phyloP scores from a whole-genome alignment of 2,329 filamentous ascomycete genomes.

The Penicillium griseofulvum region DNA sequence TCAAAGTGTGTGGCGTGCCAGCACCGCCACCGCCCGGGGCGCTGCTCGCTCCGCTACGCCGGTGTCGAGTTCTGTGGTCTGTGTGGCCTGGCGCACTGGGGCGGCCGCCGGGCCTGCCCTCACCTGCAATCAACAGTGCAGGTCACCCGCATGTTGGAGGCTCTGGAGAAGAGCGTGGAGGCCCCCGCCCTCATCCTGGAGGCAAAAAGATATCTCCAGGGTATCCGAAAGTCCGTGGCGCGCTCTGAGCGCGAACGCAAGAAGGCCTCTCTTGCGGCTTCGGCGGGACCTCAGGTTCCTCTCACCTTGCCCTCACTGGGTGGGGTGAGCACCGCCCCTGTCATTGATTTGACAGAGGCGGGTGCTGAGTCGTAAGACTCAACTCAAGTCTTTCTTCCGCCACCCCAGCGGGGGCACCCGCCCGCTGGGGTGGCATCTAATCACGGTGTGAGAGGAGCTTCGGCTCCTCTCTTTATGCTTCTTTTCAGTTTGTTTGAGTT shows the following conservation, averaged over 20 bases:
- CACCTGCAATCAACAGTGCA: conserved; percentile 63
- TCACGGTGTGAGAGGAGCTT: not conserved
- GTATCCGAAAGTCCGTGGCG: conserved; percentile 56
- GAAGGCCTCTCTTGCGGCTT: not conserved
- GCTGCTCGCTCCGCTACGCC: conserved; percentile 59
- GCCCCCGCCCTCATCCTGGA: conserved; percentile 51
- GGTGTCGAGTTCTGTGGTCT: conserved; percentile 62
- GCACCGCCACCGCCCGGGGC: conserved; percentile 54
- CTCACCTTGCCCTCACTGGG: not conserved
- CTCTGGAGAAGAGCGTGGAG: conserved; percentile 59
- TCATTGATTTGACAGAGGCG: not conserved
- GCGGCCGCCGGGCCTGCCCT: conserved; percentile 56
- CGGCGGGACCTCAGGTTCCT: not conserved
- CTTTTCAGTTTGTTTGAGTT: too few relatives aligned
- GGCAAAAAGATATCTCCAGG: conserved; percentile 57
- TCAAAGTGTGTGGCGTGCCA: conserved; percentile 60
- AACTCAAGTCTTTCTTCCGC: not conserved
- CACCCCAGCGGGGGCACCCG: not conserved
- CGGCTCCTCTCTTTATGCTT: not conserved
- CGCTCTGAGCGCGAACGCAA: conserved; percentile 42
- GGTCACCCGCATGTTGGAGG: conserved; percentile 62
- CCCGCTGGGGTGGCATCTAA: not conserved
- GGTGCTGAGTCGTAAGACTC: not conserved
- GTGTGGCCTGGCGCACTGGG: conserved; percentile 63
- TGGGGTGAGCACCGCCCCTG: not conserved